A percentile compares a stretch with the other conserved stretches of the same genome.
phyloP scores from a whole-genome alignment of 805 yeast species.

The Zygotorulaspora sp. region DNA sequence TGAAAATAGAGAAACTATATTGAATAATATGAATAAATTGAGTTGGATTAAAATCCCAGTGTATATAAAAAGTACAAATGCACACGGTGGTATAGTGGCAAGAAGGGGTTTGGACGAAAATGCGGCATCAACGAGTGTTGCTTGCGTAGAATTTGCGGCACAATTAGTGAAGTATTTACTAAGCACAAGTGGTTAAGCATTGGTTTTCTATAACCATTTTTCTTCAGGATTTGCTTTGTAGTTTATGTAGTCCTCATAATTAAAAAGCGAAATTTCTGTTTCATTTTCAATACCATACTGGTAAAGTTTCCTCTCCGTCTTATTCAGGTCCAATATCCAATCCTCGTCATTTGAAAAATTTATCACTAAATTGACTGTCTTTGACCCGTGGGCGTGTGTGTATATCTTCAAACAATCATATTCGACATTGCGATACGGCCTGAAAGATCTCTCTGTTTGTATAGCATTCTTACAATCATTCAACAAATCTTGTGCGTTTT shows the following conservation, averaged over 20 bases:
- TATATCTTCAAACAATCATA: constrained; percentile 80
- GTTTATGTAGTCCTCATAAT: constrained; percentile 55
- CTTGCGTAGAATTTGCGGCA: constrained; percentile 30
- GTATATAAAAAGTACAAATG: constrained; percentile 63
- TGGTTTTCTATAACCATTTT: constrained; percentile 58
- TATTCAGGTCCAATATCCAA: constrained; percentile 53
- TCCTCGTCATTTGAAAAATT: constrained; percentile 76
- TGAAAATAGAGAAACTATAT: constrained; percentile 39
- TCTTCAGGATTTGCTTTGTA: constrained; percentile 84
- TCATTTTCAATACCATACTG: constrained; percentile 73
- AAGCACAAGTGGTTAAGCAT: constrained; percentile 9
- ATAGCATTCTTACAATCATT: constrained; percentile 46
- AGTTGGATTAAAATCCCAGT: constrained; percentile 78
- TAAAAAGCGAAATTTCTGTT: constrained; percentile 85
- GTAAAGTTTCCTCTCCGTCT: constrained; percentile 39
- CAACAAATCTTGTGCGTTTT: constrained; percentile 62
- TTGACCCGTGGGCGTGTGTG: constrained; percentile 92
- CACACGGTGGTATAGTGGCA: constrained; percentile 85
- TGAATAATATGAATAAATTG: constrained; percentile 53
- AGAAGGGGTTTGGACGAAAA: constrained; percentile 52
- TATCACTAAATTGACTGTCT: constrained; percentile 86
- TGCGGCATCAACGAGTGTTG: constrained; percentile 25
- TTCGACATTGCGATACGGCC: constrained; percentile 76
- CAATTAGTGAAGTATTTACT: constrained; percentile 24
- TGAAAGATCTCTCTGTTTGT: constrained; percentile 56